Conservation (phyloP, 1,139 yeast genomes). For the Taphrina wiesneri region DNA sequence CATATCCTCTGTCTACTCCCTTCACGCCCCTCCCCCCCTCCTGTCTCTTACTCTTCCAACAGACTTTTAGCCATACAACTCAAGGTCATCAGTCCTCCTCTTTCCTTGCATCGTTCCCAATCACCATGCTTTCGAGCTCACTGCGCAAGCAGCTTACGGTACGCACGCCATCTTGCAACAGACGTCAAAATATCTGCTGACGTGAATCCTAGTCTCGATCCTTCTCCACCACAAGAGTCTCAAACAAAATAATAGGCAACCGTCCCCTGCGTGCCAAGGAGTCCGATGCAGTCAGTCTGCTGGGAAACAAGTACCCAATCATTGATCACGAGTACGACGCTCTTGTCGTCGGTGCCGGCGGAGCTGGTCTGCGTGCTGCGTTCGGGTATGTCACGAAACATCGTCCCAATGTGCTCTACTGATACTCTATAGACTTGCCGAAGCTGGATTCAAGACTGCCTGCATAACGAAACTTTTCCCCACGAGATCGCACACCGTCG, state of each 20-base stretch:
- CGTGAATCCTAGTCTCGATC: conserved; percentile 20
- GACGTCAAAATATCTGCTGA: not conserved
- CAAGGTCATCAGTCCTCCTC: not conserved
- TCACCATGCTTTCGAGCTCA: conserved; percentile 16
- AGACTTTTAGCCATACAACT: no score
- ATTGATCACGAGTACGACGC: conserved; percentile 94
- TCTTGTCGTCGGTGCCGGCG: conserved; percentile 98
- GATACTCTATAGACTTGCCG: conserved; percentile 66
- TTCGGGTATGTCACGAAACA: conserved; percentile 47
- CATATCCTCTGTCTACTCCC: not conserved
- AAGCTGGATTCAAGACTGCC: conserved; percentile 96
- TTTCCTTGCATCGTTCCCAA: not conserved
- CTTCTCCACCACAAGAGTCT: conserved; percentile 24
- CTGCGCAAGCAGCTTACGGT: conserved; percentile 25
- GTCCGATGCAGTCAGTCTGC: conserved; percentile 46
- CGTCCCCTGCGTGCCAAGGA: conserved; percentile 47
- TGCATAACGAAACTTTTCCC: conserved; percentile 97
- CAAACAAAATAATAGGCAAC: conserved; percentile 30
- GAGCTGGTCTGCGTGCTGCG: conserved; percentile 98
- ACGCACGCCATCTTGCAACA: not conserved
- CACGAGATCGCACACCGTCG: conserved; percentile 97
- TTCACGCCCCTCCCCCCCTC: not conserved
- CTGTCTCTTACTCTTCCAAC: not conserved
- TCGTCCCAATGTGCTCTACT: conserved; percentile 8
- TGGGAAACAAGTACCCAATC: conserved; percentile 72